Conservation (phyloP, 139 green algal species). For the Desmodesmus armatus region DNA sequence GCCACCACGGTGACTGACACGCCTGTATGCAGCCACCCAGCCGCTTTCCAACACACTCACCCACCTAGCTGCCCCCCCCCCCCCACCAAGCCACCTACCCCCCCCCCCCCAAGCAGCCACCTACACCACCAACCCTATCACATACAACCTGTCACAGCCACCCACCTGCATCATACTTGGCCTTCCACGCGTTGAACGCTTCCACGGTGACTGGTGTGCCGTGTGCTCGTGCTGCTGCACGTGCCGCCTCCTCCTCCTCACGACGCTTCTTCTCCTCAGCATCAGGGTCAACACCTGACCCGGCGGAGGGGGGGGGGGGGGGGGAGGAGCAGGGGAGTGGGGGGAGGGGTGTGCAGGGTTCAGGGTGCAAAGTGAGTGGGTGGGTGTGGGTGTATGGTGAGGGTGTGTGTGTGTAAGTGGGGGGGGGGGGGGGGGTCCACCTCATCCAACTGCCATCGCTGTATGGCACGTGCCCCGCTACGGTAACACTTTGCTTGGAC, state of each 20-base stretch:
- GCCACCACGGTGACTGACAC: conserved; percentile 82
- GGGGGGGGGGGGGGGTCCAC: too few species aligned
- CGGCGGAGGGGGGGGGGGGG: too few species aligned
- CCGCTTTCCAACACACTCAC: not conserved
- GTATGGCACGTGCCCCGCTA: not conserved
- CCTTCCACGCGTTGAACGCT: conserved; percentile 82
- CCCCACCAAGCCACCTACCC: too few species aligned
- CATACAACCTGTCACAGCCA: conserved; percentile 42
- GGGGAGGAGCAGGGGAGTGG: too few species aligned
- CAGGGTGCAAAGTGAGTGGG: too few species aligned
- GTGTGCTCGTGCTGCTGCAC: conserved; percentile 70
- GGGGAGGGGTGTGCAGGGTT: too few species aligned
- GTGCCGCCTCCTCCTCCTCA: conserved; percentile 62
- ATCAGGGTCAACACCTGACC: conserved; percentile 52
- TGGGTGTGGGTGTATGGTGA: too few species aligned
- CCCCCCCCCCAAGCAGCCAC: not conserved
- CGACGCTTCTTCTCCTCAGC: conserved; percentile 42
- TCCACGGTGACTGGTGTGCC: conserved; percentile 83
- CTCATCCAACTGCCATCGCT: not conserved
- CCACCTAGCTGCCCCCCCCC: too few species aligned
- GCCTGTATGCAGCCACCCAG: not conserved
- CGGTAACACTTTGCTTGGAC: too few species aligned
- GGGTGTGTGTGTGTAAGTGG: too few species aligned
- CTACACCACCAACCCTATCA: not conserved
- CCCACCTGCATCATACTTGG: conserved; percentile 57